Percentiles rank a stretch among this genome's conserved stretches.
These are phyloP conservation scores for Hibiscus mutabilis DNA, from an alignment of 345 rosid genomes.

Conservation along the genomic window DNA sequence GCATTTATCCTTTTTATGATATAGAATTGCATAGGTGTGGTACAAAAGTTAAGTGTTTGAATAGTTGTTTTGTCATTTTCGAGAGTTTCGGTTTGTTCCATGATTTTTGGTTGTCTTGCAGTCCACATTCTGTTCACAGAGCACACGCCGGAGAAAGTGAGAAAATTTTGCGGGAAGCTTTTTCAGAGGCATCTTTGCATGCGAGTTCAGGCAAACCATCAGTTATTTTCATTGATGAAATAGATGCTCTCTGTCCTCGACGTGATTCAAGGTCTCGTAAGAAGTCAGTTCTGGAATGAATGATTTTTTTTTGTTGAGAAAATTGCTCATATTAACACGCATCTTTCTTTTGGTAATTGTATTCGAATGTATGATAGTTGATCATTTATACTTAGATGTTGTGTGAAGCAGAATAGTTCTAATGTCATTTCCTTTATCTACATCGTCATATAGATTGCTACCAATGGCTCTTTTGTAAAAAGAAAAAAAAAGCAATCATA, in stretches of 20 bases:
- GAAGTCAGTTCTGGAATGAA: background rate
- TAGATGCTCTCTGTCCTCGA: constrained; percentile 79
- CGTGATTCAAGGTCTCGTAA: constrained; percentile 57
- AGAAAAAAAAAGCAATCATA: background rate
- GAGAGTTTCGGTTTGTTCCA: background rate
- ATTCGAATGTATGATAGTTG: background rate
- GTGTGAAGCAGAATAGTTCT: background rate
- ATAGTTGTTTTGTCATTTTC: background rate
- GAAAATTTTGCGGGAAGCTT: constrained; percentile 68
- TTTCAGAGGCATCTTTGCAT: constrained; percentile 62
- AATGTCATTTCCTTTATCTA: background rate
- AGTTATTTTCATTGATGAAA: constrained; percentile 81
- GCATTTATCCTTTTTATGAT: background rate
- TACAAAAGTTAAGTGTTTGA: background rate
- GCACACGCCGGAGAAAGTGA: constrained; percentile 90
- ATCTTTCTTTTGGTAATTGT: background rate
- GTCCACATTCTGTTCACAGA: constrained; percentile 73
- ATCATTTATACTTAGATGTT: background rate
- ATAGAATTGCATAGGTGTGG: background rate
- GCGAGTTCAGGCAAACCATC: constrained; percentile 60
- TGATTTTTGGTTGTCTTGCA: constrained; percentile 25
- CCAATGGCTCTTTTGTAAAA: background rate
- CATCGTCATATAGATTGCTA: background rate
- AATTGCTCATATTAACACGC: background rate
- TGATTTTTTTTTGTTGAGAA: background rate